A percentile compares a stretch with the other conserved stretches of the same genome.
Evolutionary conservation across 148 eudicot genomes (phyloP).

Genomic region (Persicaria maculosa): DNA sequence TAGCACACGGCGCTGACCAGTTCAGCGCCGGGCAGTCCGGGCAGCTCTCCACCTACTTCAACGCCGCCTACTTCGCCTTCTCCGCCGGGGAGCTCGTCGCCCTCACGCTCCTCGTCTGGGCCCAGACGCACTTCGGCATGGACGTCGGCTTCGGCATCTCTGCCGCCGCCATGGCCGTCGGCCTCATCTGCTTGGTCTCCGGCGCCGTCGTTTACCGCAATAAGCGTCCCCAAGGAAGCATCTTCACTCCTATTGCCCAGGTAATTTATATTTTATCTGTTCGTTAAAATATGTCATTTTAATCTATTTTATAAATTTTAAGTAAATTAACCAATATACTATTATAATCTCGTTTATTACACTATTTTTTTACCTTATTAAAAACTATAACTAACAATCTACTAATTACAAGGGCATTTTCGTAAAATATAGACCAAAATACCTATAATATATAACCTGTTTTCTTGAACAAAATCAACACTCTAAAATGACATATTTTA

Average conservation of each 20-base stretch:
- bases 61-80: slow-evolving; percentile 90
- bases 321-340: too few species aligned
- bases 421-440: too few species aligned
- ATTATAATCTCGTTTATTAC: too few species aligned
- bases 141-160: slow-evolving; percentile 94
- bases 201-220: slow-evolving; percentile 72
- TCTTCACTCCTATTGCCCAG: slow-evolving; percentile 84
- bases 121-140: slow-evolving; percentile 96
- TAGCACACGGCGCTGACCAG: slow-evolving; percentile 96
- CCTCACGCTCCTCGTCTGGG: slow-evolving; percentile 80
- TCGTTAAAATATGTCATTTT: too few species aligned
- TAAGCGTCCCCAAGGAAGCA: slow-evolving; percentile 80
- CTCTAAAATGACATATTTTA: too few species aligned
- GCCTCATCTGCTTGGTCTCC: slow-evolving; percentile 62
- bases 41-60: slow-evolving; percentile 84
- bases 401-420: too few species aligned
- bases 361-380: too few species aligned
- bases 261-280: slow-evolving; percentile 24
- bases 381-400: too few species aligned
- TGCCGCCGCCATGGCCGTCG: slow-evolving; percentile 87
- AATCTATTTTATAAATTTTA: too few species aligned
- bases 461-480: too few species aligned
- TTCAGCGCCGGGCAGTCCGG: slow-evolving; percentile 55
- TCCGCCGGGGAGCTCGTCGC: slow-evolving; percentile 83
- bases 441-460: too few species aligned